Base-by-base conservation (phyloP, 2,329 filamentous ascomycete species). In the Colletotrichum eleusines region DNA sequence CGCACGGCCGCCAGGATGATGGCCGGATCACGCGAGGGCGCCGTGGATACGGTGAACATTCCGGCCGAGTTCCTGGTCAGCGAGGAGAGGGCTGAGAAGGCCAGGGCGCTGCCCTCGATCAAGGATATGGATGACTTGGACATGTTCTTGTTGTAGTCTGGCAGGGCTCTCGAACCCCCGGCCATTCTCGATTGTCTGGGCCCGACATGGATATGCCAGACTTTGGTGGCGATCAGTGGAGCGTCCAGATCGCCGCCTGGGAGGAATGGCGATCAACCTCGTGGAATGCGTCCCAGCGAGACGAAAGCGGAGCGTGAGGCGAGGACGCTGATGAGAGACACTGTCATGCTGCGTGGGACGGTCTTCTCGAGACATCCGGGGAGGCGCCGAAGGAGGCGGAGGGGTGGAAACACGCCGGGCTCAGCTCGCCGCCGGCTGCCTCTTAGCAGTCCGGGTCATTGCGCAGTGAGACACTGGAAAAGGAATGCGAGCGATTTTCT, bases 1-100 rank as follows among this genome's bases (percentile, higher is more conserved):
- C 87, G 89, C 69, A 89, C 89, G 1, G 87, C 89, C 16, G 91
- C 88, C 12, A 81, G 87, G 57, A 86, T 91, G 83, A 87, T 93
- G 63, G 75, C 85, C 66, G 82, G 82, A 1, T 78, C 78, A 28
- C 75, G 76, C 16, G 75, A 74, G 76, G 40, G 31, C 31, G 20
- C 16, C 16, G 78, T 77, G 0, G 80, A 79, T n/a, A 78, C 79
- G 6, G 80, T 85, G 54, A 80, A 83, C 33, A 64, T 88, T 42
- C 87, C 87, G 5, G 68, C 66, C 14, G 81, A 83, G 73, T 88
- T 81, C 74, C 69, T 78, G 42, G 74, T 82, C 14, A 80, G 77
- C 8, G 81, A 78, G 55, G 78, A 78, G 44, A 72, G 80, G 33
- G 76, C 76, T 8, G 63, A 51, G n/a, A 65, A 46, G 58, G 78